Percentiles rank a stretch among this genome's conserved stretches.
phyloP scores from a whole-genome alignment of 1,139 yeast species.

The Eremothecium coryli region DNA sequence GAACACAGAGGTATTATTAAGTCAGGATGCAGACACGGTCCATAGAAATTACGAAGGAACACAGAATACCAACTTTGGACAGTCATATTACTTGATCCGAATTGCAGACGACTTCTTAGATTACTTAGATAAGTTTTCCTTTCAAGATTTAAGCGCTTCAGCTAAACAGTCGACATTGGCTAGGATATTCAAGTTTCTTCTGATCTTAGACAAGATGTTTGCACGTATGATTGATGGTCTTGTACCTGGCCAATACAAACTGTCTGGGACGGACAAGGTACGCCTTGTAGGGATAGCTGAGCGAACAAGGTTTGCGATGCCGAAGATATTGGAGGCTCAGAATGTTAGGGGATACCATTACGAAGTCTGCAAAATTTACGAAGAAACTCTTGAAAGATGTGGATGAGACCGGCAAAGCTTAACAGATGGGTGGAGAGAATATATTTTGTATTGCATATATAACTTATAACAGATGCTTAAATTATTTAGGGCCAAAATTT shows the following conservation, averaged over 20 bases:
- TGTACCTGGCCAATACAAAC: slow-evolving; percentile 22
- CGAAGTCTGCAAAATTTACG: slow-evolving; percentile 32
- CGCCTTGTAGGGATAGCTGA: slow-evolving; percentile 41
- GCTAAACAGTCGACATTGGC: slow-evolving; percentile 14
- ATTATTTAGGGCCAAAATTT: background rate
- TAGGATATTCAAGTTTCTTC: slow-evolving; percentile 36
- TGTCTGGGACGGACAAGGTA: slow-evolving; percentile 39
- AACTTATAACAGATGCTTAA: background rate
- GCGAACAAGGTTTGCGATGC: slow-evolving; percentile 36
- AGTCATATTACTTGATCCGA: slow-evolving; percentile 49
- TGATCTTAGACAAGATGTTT: slow-evolving; percentile 37
- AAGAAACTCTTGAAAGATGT: slow-evolving; percentile 27
- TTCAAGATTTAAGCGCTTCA: slow-evolving; percentile 16
- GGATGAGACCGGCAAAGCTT: slow-evolving; percentile 7
- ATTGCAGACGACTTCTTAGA: slow-evolving; percentile 63
- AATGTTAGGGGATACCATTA: slow-evolving; percentile 30
- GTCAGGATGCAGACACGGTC: slow-evolving; percentile 8
- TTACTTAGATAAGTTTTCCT: slow-evolving; percentile 40
- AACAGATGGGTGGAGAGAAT: too few relatives aligned
- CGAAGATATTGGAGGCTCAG: slow-evolving; percentile 26
- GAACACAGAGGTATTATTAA: slow-evolving; percentile 29
- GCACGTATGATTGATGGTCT: slow-evolving; percentile 37
- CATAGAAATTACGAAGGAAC: slow-evolving; percentile 14
- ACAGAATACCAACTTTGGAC: slow-evolving; percentile 39
- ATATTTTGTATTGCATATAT: slow-evolving; percentile 1